Base-by-base conservation (phyloP, 805 yeast species). In the Metschnikowia dekortorum region DNA sequence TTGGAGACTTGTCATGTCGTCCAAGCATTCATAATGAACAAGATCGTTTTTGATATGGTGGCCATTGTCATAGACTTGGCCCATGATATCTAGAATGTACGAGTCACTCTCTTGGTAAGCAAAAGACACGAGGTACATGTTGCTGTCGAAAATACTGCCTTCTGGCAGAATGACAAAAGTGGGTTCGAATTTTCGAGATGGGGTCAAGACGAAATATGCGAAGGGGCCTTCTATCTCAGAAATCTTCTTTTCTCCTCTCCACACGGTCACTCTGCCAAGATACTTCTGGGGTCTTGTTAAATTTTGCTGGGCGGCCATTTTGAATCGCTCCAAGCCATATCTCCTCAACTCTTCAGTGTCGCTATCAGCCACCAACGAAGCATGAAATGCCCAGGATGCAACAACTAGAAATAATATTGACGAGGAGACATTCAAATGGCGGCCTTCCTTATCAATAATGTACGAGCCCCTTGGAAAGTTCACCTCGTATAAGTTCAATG, bases 381-480 rank as follows among this genome's bases (percentile, higher is more conserved):
- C 89, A 66, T 91, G 97, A 54, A 89, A 80, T 0, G 85, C 95
- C 88, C 96, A 83, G 0, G 96, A 87, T 0, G 82, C 74, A 8
- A 90, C 95, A 2, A 88, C 88, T 14, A 79, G 52, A 61, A 83
- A 73, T 47, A 61, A 58, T n/a, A 67, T 53, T 7, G 68, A 64
- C 14, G 46, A 43, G 0, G 50, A 46, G 4, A 61, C 46, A 7
- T 50, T 50, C 6, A 37, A 40, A 1, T 43, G 50, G 32, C 52
- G 53, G 7, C 62, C 64, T 31, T 63, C 63, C 34, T 58, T 60
- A 1, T 57, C 49, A 28, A 61, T 48, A 39, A 56, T 48, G 36
- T 58, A 51, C 2, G 74, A 63, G 3, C 62, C 66, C 6, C 50
- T 43, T 0, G 83, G 80, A 49, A 83, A 75, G 0, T 52, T 48